Base-by-base conservation (phyloP, 208 protist species). In the Leishmania guyanensis region DNA sequence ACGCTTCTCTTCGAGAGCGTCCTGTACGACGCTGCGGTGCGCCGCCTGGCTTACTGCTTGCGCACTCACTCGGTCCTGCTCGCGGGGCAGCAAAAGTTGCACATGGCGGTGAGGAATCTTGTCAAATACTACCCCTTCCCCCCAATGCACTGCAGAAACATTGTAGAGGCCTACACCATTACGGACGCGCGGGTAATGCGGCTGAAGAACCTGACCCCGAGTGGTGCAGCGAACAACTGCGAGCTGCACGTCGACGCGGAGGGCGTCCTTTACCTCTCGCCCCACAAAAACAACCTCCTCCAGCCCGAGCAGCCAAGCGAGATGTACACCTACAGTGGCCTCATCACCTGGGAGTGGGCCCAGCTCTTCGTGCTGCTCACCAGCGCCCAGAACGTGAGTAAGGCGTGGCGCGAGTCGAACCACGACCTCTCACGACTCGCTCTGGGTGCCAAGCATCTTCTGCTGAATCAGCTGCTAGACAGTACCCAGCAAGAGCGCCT, bases 111-210 rank as follows among this genome's bases (percentile, higher is more conserved):
- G 73, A 81, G 82, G 46, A 92, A 92, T 73, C 86, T 98, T 10
- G 83, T 92, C 50, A 88, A 92, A 77, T 92, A 96, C 83, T 90
- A 96, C 79, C 92, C 93, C n/a, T 87, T 88, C 29, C 92, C 92
- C 8, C 93, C 93, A 20, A 62, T 85, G 69, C 75, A 89, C 71
- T 90, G 88, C 81, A 73, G 86, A 16, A 92, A 92, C 79, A 80
- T 91, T 69, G 93, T 85, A 26, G 87, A 79, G 14, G 82, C 88
- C 17, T 95, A 92, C 83, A 83, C 86, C 79, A 88, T 96, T 69
- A 92, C 89, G 2, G 92, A 95, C 69, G 78, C 86, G 29, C 87
- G 80, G 29, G 79, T 97, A n/a, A 88, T 88, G 64, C 87, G 87
- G 26, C 80, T 93, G 60, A 86, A 90, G 77, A 89, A 82, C 64